Conservation (phyloP, 768 basidiomycete genomes). For the Gloeopeniophorella convolvens region DNA sequence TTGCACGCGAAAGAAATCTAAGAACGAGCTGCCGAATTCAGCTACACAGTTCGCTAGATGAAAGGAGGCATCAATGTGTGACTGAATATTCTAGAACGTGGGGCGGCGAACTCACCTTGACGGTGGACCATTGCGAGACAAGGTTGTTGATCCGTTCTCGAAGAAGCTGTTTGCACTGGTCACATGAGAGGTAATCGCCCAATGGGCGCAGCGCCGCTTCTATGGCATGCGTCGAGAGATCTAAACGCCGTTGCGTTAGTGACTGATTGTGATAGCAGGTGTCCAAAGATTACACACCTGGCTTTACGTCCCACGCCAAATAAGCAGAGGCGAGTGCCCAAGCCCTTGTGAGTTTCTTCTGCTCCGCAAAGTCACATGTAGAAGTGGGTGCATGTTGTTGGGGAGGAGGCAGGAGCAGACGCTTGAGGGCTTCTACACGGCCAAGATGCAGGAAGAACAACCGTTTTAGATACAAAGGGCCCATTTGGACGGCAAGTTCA, state of each 20-base stretch:
- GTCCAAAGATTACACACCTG: conserved; percentile 42
- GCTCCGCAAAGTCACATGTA: conserved; percentile 63
- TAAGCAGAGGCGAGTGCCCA: conserved; percentile 82
- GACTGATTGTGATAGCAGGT: background rate
- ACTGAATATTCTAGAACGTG: background rate
- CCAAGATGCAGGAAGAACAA: conserved; percentile 83
- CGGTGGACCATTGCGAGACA: conserved; percentile 69
- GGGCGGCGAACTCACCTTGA: conserved; percentile 49
- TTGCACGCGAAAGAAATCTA: background rate
- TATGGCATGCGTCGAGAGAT: conserved; percentile 66
- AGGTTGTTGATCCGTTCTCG: conserved; percentile 62
- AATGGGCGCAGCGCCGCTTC: conserved; percentile 67
- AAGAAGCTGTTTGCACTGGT: conserved; percentile 57
- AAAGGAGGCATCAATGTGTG: background rate
- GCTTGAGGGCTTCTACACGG: conserved; percentile 74
- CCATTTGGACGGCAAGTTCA: conserved; percentile 61
- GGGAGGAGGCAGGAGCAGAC: conserved; percentile 68
- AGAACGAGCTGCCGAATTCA: too few species aligned
- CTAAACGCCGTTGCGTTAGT: conserved; percentile 31
- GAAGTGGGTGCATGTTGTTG: conserved; percentile 67
- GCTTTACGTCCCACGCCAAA: conserved; percentile 77
- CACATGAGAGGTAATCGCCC: conserved; percentile 61
- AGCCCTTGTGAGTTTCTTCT: conserved; percentile 72
- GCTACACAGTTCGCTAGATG: conserved; percentile 12
- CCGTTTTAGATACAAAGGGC: conserved; percentile 70